Base-by-base conservation (phyloP, 2,329 filamentous ascomycete species). In the Allantophomopsis cytisporea region DNA sequence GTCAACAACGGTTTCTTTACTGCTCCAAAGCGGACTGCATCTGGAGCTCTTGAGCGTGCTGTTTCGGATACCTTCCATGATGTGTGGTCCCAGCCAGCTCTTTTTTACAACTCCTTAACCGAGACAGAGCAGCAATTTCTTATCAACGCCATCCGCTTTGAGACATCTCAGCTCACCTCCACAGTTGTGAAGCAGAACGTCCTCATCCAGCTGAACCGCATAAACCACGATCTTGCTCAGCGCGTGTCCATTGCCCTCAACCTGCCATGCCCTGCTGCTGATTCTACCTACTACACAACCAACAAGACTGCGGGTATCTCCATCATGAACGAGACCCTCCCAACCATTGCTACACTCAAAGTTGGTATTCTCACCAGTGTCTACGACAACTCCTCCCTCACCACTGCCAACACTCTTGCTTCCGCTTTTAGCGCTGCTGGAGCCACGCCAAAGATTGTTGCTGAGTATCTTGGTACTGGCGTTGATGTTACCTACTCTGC, bases 91-190 rank as follows among this genome's bases (percentile, higher is more conserved):
- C 81, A 86, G 54, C 72, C 79, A 0, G 71, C 80, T 1, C 65
- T 85, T 11, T 84, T 85, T 61, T 84, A 72, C 67, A 85, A 85
- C 66, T 83, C 78, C 0, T 63, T 86, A 37, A 63, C 68, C 2
- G 63, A 68, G 2, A 65, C 66, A 0, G 80, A 85, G 58, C 72
- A 83, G 54, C 80, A 85, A 51, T 78, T 83, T 52, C 57, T 85
- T 31, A 67, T 85, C 60, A 80, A 85, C 54, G 80, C 78, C 0
- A 74, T 85, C 40, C 76, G 80, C 20, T 84, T 85, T 55, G 81
- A 86, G 60, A 69, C 68, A 0, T 68, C 73, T 16, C 69, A 80
- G 12, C 49, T 85, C 28, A 60, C 65, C 47, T 76, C 72, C 33
- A 47, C 58, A 0, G 51, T 65, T 2, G 73, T 85, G 13, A 76